Conservation (phyloP, 768 basidiomycete species). For the Brasilioporus rufonigricans region DNA sequence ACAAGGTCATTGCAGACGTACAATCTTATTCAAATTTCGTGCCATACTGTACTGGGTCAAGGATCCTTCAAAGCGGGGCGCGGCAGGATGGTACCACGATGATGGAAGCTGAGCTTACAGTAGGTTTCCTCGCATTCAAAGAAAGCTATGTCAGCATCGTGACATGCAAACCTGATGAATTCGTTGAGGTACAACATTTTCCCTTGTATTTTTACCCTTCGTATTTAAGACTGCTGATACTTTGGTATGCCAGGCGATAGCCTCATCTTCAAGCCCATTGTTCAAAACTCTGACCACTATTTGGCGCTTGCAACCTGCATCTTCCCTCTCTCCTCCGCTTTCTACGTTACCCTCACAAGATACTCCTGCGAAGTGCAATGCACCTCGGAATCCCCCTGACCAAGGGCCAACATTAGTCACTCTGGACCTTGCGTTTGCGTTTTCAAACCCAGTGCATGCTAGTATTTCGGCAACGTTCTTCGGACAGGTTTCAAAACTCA, state of each 20-base stretch:
- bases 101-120: constrained; percentile 83
- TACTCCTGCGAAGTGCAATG: background rate
- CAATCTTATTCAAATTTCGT: constrained; percentile 83
- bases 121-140: constrained; percentile 83
- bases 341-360: constrained; percentile 17
- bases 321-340: constrained; percentile 40
- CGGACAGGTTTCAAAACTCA: constrained; percentile 79
- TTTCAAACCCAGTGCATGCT: constrained; percentile 84
- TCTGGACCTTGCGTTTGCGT: constrained; percentile 82
- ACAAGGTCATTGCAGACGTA: constrained; percentile 84
- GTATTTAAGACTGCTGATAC: constrained; percentile 5
- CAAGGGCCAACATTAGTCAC: constrained; percentile 72
- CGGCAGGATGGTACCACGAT: constrained; percentile 36
- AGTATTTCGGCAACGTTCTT: constrained; percentile 83
- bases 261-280: constrained; percentile 66
- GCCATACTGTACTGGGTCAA: constrained; percentile 81
- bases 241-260: constrained; percentile 53
- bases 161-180: constrained; percentile 71
- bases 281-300: constrained; percentile 69
- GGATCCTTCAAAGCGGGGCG: constrained; percentile 44
- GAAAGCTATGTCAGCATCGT: constrained; percentile 90
- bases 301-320: constrained; percentile 71
- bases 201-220: background rate
- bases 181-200: constrained; percentile 55
- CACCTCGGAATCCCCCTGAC: constrained; percentile 10